phyloP scores from a whole-genome alignment of 495 filamentous ascomycete species.

The Saxophila tyrrhenica region DNA sequence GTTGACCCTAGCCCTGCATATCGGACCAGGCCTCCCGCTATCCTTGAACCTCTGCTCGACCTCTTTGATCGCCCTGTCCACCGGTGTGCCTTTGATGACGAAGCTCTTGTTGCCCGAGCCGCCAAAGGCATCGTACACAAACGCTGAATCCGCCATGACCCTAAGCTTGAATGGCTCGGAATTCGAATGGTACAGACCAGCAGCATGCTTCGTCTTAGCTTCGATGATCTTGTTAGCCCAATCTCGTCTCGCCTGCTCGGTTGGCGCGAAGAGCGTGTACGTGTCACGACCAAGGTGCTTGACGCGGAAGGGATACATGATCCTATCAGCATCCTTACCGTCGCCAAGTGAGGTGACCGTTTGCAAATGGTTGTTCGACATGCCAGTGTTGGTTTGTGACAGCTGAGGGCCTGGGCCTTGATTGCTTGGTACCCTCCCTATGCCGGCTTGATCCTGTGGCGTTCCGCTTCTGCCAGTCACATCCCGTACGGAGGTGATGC shows the following conservation, averaged over 20 bases:
- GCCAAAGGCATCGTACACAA: slow-evolving; percentile 61
- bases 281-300: slow-evolving; percentile 89
- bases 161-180: slow-evolving; percentile 90
- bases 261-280: slow-evolving; percentile 78
- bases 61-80: slow-evolving; percentile 82
- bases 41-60: slow-evolving; percentile 64
- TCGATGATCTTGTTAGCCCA: slow-evolving; percentile 92
- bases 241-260: slow-evolving; percentile 58
- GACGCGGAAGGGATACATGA: slow-evolving; percentile 88
- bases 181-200: slow-evolving; percentile 79
- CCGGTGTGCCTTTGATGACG: slow-evolving; percentile 73
- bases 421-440: slow-evolving; percentile 40
- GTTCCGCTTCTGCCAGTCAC: slow-evolving; percentile 39
- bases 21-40: slow-evolving; percentile 54
- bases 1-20: slow-evolving; percentile 77
- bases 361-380: slow-evolving; percentile 41
- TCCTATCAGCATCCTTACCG: slow-evolving; percentile 62
- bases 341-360: slow-evolving; percentile 36
- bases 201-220: slow-evolving; percentile 86
- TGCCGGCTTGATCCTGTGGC: slow-evolving; percentile 33
- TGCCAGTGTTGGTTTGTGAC: slow-evolving; percentile 51
- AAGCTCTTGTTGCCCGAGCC: slow-evolving; percentile 39
- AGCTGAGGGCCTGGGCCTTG: slow-evolving; percentile 46
- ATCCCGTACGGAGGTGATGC: slow-evolving; percentile 56
- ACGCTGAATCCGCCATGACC: slow-evolving; percentile 86